Base-by-base conservation (phyloP, 345 rosid genomes). In the Bretschneidera sinensis region DNA sequence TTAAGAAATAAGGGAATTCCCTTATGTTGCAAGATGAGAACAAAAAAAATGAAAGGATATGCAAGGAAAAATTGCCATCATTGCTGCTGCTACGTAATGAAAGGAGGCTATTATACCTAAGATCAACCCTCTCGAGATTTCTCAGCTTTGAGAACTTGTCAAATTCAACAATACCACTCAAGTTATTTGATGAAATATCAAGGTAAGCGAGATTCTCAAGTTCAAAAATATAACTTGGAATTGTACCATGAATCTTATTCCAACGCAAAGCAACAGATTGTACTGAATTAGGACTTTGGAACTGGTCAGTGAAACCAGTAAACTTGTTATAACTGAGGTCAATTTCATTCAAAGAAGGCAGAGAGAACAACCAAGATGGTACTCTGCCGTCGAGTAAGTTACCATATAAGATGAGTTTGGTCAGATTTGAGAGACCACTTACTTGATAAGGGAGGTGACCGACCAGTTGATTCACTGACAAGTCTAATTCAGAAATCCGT, bases 331-430 rank as follows among this genome's bases (percentile, higher is more conserved):
- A 0, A 0, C 18, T 0, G 17, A 69, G 68, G 0, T 52, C 0
- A n/a, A 62, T 2, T 6, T 0, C 0, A 16, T 0, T 0, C 50
- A 48, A 47, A 48, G 45, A 53, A 22, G 59, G 60, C 8, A 43
- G 18, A 55, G 24, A 54, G 3, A 63, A 54, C 24, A 63, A 7
- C 67, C 60, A 53, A 9, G 59, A n/a, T 24, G 59, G 67, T 24
- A n/a, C n/a, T n/a, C n/a, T n/a, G n/a, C n/a, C n/a, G n/a, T n/a
- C n/a, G n/a, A n/a, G n/a, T n/a, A n/a, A n/a, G n/a, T n/a, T n/a
- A n/a, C n/a, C n/a, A n/a, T n/a, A n/a, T n/a, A n/a, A n/a, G n/a
- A n/a, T n/a, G n/a, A n/a, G n/a, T n/a, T n/a, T n/a, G n/a, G n/a
- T n/a, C n/a, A n/a, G n/a, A n/a, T n/a, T n/a, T n/a, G n/a, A n/a